A percentile compares a stretch with the other conserved stretches of the same genome.
phyloP scores from a whole-genome alignment of 1,139 yeast species.

The Zygoascus hellenicus region DNA sequence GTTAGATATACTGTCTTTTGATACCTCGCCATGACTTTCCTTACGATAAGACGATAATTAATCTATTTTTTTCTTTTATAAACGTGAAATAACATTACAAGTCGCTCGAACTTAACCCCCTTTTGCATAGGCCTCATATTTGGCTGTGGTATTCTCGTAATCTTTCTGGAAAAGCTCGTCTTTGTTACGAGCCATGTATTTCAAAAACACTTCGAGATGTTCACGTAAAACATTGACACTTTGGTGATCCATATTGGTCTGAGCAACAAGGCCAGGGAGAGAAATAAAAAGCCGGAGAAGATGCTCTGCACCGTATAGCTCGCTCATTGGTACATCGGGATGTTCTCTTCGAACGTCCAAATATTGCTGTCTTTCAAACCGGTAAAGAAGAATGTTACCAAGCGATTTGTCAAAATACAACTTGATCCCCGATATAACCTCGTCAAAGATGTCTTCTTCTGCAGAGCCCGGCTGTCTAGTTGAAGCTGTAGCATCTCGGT shows the following conservation, averaged over 20 bases:
- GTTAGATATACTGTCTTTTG: background rate
- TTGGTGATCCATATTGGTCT: constrained; percentile 74
- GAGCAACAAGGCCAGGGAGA: constrained; percentile 73
- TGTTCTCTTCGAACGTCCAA: constrained; percentile 46
- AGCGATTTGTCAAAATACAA: constrained; percentile 73
- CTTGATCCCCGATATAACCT: constrained; percentile 61
- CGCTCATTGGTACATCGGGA: constrained; percentile 36
- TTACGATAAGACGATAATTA: constrained; percentile 4
- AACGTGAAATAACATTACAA: constrained; percentile 41
- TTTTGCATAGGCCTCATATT: constrained; percentile 48
- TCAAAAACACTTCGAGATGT: constrained; percentile 49
- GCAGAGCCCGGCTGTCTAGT: constrained; percentile 32
- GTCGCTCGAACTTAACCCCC: constrained; percentile 18
- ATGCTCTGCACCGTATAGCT: constrained; percentile 73
- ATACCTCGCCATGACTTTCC: background rate
- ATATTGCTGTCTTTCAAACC: constrained; percentile 81
- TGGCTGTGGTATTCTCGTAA: constrained; percentile 55
- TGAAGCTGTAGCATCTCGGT: constrained; percentile 29
- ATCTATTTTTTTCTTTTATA: constrained; percentile 28
- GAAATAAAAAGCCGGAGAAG: constrained; percentile 66
- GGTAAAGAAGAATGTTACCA: constrained; percentile 68
- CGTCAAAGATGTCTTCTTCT: constrained; percentile 54
- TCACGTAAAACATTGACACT: constrained; percentile 53
- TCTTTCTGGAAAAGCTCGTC: constrained; percentile 44
- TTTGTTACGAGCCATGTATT: constrained; percentile 43